phyloP scores from a whole-genome alignment of 495 filamentous ascomycete genomes.

The Aspergillus biplanus region DNA sequence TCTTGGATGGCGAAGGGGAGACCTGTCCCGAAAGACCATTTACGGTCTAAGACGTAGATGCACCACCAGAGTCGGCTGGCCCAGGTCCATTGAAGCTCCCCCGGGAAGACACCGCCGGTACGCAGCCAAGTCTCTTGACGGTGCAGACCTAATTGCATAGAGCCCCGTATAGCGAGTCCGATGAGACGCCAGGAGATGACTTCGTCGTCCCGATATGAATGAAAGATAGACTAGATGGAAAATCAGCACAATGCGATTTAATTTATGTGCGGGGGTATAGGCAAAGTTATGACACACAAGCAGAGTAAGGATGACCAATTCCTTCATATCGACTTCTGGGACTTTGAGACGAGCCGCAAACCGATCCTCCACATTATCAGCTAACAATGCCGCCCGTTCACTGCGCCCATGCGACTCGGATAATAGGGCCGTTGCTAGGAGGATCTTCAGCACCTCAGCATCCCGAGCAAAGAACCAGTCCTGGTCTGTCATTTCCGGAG shows the following conservation, averaged over 20 bases:
- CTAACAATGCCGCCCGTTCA: slow-evolving; percentile 68
- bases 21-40: slow-evolving; percentile 82
- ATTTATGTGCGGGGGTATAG: background rate
- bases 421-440: slow-evolving; percentile 71
- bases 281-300: slow-evolving; percentile 50
- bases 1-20: slow-evolving; percentile 80
- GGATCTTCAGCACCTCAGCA: slow-evolving; percentile 73
- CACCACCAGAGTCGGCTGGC: slow-evolving; percentile 79
- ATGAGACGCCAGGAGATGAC: slow-evolving; percentile 76
- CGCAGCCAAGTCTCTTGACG: slow-evolving; percentile 69
- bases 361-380: slow-evolving; percentile 68
- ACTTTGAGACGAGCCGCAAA: slow-evolving; percentile 68
- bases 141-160: slow-evolving; percentile 79
- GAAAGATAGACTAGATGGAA: slow-evolving; percentile 68
- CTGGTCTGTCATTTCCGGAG: slow-evolving; percentile 50
- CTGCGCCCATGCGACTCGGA: slow-evolving; percentile 77
- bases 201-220: slow-evolving; percentile 80
- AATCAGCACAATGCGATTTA: background rate
- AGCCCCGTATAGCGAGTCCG: slow-evolving; percentile 70
- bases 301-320: slow-evolving; percentile 70
- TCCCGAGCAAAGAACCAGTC: slow-evolving; percentile 65
- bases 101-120: slow-evolving; percentile 56
- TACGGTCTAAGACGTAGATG: slow-evolving; percentile 77
- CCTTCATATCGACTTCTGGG: slow-evolving; percentile 64
- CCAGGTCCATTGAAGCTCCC: slow-evolving; percentile 61